Base-by-base conservation (phyloP, 2,329 filamentous ascomycete species). In the Cytospora leucostoma region DNA sequence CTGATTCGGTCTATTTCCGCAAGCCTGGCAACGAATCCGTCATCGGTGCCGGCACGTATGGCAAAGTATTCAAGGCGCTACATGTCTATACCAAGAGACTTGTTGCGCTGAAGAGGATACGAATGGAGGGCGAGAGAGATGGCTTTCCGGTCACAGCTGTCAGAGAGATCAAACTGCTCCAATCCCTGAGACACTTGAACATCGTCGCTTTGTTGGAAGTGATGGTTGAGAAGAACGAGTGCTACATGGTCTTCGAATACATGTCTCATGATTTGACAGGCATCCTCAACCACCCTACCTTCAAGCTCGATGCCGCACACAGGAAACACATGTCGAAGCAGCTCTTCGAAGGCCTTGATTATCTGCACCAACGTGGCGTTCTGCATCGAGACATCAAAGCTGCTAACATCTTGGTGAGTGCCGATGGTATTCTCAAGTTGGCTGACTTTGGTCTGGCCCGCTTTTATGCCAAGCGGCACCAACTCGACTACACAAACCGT, bases 191-290 rank as follows among this genome's bases (percentile, higher is more conserved):
- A 67, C 92, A 96, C 71, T 79, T 82, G 64, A 96, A 96, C 71
- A 88, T 97, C 57, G 92, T 97, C 63, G 87, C 88, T 49, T 79
- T 97, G 19, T 87, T 91, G 68, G 93, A 97, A 77, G 92, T 96
- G 68, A 99, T 99, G 95, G 95, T 99, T 2, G 95, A 99, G 77
- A 91, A 90, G 73, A 98, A 98, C 69, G 93, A 98, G 76, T 99
- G 95, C 75, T 99, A 96, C 77, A 99, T 99, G 95, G 95, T 99
- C 3, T 99, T 99, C 68, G 95, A 99, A 75, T 99, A 99, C 73
- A 83, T 98, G 37, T 94, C 95, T 1, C 95, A 99, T 74, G 95
- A 99, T 74, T 80, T 99, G 65, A 99, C 95, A 3, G 95, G 95
- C 15, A 81, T 99, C 37, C 85, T 99, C 65, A 98, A 98, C 71